Percentiles rank a stretch among this genome's conserved stretches.
Evolutionary conservation across 2,329 filamentous ascomycete species (phyloP).

Genomic region (Scleromitrula shiraiana): DNA sequence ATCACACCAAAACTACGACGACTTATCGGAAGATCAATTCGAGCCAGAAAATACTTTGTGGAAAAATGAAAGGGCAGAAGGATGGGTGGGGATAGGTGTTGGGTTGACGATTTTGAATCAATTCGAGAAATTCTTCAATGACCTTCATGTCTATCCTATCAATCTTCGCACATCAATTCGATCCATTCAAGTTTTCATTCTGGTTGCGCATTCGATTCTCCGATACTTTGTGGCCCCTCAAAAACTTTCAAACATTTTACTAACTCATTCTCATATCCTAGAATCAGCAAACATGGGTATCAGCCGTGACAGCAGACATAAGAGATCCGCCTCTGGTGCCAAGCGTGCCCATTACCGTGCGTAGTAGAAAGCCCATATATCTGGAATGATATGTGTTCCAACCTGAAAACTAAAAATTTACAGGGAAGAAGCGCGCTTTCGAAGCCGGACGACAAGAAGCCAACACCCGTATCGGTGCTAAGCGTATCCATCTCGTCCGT

Average conservation of each 20-base stretch:
- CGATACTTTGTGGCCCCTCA: background rate
- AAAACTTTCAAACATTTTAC: slow-evolving; percentile 7
- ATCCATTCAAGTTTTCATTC: background rate
- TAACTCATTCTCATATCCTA: slow-evolving; percentile 34
- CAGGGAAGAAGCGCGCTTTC: slow-evolving; percentile 96
- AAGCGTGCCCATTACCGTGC: slow-evolving; percentile 90
- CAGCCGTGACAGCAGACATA: slow-evolving; percentile 99
- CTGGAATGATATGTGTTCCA: slow-evolving; percentile 56
- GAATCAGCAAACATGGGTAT: slow-evolving; percentile 93
- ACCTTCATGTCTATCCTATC: background rate
- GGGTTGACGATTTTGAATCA: background rate
- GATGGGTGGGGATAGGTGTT: background rate
- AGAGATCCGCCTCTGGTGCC: slow-evolving; percentile 97
- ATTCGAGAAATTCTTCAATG: background rate
- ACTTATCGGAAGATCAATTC: background rate
- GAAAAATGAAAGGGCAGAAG: background rate
- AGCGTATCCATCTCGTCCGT: slow-evolving; percentile 94
- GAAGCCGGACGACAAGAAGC: slow-evolving; percentile 98
- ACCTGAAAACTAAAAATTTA: slow-evolving; percentile 51
- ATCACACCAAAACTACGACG: background rate
- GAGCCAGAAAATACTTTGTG: background rate
- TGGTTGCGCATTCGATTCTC: slow-evolving; percentile 6
- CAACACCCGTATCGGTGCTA: slow-evolving; percentile 97
- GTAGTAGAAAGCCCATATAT: slow-evolving; percentile 65
- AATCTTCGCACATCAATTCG: background rate